Percentiles rank a stretch among this genome's conserved stretches.
Evolutionary conservation across 257 asterid genomes (phyloP).

Genomic region (Solanum habrochaites): DNA sequence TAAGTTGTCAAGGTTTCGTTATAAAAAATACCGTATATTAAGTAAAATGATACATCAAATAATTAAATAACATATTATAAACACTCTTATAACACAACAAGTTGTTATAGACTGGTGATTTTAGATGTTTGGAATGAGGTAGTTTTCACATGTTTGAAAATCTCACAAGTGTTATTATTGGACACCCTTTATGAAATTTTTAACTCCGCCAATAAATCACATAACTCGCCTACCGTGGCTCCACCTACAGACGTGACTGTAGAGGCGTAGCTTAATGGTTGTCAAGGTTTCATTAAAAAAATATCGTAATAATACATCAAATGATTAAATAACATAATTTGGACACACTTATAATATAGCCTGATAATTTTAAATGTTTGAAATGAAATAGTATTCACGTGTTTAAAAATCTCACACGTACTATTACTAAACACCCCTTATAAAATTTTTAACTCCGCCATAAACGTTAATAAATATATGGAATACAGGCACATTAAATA

Average conservation of each 20-base stretch:
- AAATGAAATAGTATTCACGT: background rate
- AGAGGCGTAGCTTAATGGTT: background rate
- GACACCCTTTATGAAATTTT: too few relatives aligned
- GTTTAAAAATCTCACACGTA: too few relatives aligned
- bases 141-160: background rate
- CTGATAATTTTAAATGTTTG: rapidly evolving
- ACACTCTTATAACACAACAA: too few relatives aligned
- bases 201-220: too few relatives aligned
- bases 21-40: too few relatives aligned
- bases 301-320: background rate
- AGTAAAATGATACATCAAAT: too few relatives aligned
- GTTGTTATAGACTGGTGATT: background rate
- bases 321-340: too few relatives aligned
- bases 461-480: too few relatives aligned
- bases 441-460: too few relatives aligned
- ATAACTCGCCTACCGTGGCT: too few relatives aligned
- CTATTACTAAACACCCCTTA: rapidly evolving
- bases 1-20: background rate
- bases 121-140: background rate
- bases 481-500: background rate
- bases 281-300: background rate
- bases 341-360: rapidly evolving
- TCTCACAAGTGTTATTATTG: background rate
- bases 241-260: too few relatives aligned
- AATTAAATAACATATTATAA: too few relatives aligned